Evolutionary conservation across 805 yeast genomes (phyloP).

Genomic region (Myxozyma mucilagina): DNA sequence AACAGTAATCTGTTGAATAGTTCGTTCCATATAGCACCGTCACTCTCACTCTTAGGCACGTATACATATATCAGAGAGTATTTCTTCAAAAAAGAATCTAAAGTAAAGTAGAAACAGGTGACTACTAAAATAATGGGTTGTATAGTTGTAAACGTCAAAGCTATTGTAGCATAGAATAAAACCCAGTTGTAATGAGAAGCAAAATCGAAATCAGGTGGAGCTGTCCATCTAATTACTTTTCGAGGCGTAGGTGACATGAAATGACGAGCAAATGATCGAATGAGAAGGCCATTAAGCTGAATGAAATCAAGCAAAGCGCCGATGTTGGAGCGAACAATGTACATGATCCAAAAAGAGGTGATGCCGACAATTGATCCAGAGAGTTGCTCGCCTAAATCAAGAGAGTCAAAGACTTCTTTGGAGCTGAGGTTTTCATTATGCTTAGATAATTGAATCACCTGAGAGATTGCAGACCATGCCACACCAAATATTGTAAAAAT

Average conservation of each 20-base stretch:
- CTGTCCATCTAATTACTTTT: slow-evolving; percentile 36
- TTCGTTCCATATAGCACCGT: slow-evolving; percentile 43
- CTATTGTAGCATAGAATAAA: slow-evolving; percentile 42
- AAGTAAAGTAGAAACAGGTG: slow-evolving; percentile 36
- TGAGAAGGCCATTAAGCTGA: slow-evolving; percentile 37
- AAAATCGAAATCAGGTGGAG: slow-evolving; percentile 42
- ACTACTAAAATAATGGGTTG: slow-evolving; percentile 44
- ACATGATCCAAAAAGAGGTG: slow-evolving; percentile 47
- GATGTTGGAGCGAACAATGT: slow-evolving; percentile 39
- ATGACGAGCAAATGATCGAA: slow-evolving; percentile 33
- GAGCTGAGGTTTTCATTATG: slow-evolving; percentile 28
- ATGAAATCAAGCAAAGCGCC: slow-evolving; percentile 38
- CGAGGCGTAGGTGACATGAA: slow-evolving; percentile 40
- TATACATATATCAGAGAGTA: slow-evolving; percentile 42
- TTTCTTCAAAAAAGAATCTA: slow-evolving; percentile 41
- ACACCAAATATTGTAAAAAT: slow-evolving; percentile 44
- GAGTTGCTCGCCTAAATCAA: slow-evolving; percentile 39
- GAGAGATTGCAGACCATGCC: slow-evolving; percentile 42
- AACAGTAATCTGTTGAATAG: slow-evolving; percentile 40
- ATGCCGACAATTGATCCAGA: slow-evolving; percentile 43
- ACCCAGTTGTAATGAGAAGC: slow-evolving; percentile 40
- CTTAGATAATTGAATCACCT: slow-evolving; percentile 34
- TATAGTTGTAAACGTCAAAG: slow-evolving; percentile 42
- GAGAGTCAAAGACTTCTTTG: slow-evolving; percentile 35
- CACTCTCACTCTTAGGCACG: slow-evolving; percentile 43